Conservation (phyloP, 257 asterid species). For the Paulownia fortunei region DNA sequence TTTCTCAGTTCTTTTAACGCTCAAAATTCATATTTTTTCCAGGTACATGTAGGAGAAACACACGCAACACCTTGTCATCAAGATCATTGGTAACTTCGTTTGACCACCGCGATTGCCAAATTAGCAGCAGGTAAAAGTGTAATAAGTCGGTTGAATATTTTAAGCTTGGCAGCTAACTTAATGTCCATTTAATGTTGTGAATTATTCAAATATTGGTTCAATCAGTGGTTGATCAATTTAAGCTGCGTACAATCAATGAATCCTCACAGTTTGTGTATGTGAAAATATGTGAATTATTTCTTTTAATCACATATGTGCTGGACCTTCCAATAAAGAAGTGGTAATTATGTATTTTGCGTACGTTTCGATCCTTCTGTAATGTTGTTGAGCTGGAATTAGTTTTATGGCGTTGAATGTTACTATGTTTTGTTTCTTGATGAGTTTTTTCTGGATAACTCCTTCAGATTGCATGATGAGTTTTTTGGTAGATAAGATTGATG, state of each 20-base stretch:
- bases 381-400: background rate
- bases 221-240: background rate
- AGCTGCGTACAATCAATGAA: background rate
- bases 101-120: constrained; percentile 14
- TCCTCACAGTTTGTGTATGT: background rate
- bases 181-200: background rate
- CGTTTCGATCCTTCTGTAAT: background rate
- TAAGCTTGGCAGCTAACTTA: background rate
- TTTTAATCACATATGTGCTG: background rate
- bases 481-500: background rate
- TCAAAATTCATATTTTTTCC: background rate
- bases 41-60: constrained; percentile 29
- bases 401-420: constrained; percentile 3
- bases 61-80: constrained; percentile 14
- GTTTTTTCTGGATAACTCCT: background rate
- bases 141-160: background rate
- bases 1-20: background rate
- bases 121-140: constrained; percentile 34
- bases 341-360: background rate
- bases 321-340: background rate
- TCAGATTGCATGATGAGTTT: background rate
- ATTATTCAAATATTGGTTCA: background rate
- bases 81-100: constrained; percentile 6
- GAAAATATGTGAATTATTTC: background rate
- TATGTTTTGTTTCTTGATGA: constrained; percentile 6